Base-by-base conservation (phyloP, 2,329 filamentous ascomycete genomes). In the Colletotrichum sp. region DNA sequence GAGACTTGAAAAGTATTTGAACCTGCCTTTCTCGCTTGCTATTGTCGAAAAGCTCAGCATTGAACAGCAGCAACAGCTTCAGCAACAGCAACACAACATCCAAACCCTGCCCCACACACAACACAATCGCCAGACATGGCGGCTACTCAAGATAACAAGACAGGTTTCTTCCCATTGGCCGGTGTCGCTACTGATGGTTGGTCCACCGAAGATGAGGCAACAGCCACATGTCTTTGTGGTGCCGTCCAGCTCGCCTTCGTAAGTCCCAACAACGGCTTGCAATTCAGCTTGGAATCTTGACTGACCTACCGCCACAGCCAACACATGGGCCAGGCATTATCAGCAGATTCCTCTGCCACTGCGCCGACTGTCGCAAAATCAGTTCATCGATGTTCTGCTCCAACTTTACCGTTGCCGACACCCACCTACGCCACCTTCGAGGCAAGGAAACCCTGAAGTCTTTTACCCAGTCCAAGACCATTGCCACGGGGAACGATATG, bases 331-430 rank as follows among this genome's bases (percentile, higher is more conserved):
- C 85, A 1, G 87, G 85, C 12, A 80, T 92, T 0, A 76, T 89
- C 21, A 82, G 83, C 74, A 87, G 84, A 7, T 92, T 92, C 79
- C 78, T 92, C 78, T 93, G 91, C 83, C 86, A 93, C 83, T 93
- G 91, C 81, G 80, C 83, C 38, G 91, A 93, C 82, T 93, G 90
- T 82, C 90, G 85, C 79, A 93, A 93, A 78, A 85, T 93, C 75
- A 92, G 90, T 0, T 90, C 90, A 0, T 91, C 90, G 1, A 91
- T 92, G 88, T 92, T 91, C 82, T 88, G 90, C 4, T 88, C 89
- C 69, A 92, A 91, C 82, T 91, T 93, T 79, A 85, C 85, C 73
- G 81, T 92, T 55, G 76, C 79, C 13, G 85, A 90, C 79, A 78
- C 80, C 1, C 73, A 87, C 72, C 77, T 92, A 0, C 85, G 80